Evolutionary conservation across 2,329 filamentous ascomycete genomes (phyloP).

Genomic region (Madurella fahalii): DNA sequence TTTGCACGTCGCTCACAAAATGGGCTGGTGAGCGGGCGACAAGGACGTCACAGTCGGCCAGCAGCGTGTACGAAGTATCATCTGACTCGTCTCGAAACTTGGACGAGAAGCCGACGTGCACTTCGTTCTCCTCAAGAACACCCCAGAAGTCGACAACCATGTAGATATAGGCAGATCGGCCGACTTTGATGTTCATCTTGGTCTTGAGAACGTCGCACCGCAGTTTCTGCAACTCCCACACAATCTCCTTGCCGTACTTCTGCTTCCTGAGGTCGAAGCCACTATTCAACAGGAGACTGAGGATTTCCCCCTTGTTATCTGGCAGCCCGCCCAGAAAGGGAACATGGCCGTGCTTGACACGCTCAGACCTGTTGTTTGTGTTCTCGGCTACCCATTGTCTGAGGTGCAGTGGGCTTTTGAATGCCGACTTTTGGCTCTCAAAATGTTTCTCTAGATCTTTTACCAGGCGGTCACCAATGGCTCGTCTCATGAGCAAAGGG

Average conservation of each 20-base stretch:
- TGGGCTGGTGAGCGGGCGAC: conserved; percentile 68
- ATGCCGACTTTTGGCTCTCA: conserved; percentile 45
- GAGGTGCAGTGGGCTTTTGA: conserved; percentile 48
- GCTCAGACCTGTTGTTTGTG: conserved; percentile 32
- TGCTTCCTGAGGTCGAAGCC: conserved; percentile 55
- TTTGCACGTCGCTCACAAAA: conserved; percentile 68
- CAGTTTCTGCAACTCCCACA: conserved; percentile 43
- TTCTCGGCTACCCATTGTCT: conserved; percentile 51
- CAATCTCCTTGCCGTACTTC: conserved; percentile 45
- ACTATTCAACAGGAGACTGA: conserved; percentile 52
- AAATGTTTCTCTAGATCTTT: conserved; percentile 50
- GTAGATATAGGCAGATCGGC: conserved; percentile 56
- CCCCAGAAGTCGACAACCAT: conserved; percentile 67
- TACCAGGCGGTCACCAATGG: conserved; percentile 47
- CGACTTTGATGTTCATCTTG: conserved; percentile 58
- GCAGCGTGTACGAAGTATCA: conserved; percentile 48
- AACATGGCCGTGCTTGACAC: conserved; percentile 38
- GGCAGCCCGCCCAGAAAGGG: conserved; percentile 50
- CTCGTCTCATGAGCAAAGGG: conserved; percentile 39
- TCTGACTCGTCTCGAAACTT: conserved; percentile 54
- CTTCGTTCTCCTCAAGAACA: conserved; percentile 58
- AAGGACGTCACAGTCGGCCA: conserved; percentile 58
- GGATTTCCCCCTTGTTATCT: conserved; percentile 43
- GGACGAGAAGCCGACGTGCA: conserved; percentile 65
- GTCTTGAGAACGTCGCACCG: conserved; percentile 52